phyloP scores from a whole-genome alignment of 2,329 filamentous ascomycete species.

The Alternaria infectoria region DNA sequence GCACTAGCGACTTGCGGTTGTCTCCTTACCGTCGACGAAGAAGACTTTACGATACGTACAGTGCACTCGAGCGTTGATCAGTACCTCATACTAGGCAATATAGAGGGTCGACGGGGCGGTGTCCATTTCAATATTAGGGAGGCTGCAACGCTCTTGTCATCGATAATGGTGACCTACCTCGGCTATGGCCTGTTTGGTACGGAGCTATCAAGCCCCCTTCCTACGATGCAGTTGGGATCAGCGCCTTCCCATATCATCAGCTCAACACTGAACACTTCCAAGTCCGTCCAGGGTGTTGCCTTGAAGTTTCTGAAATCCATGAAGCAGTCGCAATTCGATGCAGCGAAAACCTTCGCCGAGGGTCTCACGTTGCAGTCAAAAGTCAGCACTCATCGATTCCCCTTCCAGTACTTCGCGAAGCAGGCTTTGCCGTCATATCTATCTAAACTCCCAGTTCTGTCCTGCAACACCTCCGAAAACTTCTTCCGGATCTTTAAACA shows the following conservation, averaged over 20 bases:
- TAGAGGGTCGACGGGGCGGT: background rate
- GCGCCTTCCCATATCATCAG: background rate
- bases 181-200: slow-evolving; percentile 26
- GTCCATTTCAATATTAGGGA: background rate
- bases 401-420: background rate
- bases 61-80: slow-evolving; percentile 26
- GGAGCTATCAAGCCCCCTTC: slow-evolving; percentile 12
- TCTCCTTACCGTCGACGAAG: slow-evolving; percentile 27
- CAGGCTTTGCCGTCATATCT: background rate
- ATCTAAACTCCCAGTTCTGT: background rate
- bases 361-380: background rate
- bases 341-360: background rate
- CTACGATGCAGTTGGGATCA: background rate
- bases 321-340: background rate
- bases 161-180: slow-evolving; percentile 28
- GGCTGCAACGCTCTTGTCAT: slow-evolving; percentile 16
- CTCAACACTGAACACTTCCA: background rate
- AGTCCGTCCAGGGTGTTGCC: background rate
- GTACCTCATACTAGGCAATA: slow-evolving; percentile 14
- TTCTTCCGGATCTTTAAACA: background rate
- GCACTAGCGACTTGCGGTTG: slow-evolving; percentile 26
- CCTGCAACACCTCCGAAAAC: background rate
- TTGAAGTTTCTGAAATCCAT: background rate
- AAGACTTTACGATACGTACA: slow-evolving; percentile 26
- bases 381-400: background rate